Conservation (phyloP, 2,329 filamentous ascomycete species). For the Pyrenophora graminea region DNA sequence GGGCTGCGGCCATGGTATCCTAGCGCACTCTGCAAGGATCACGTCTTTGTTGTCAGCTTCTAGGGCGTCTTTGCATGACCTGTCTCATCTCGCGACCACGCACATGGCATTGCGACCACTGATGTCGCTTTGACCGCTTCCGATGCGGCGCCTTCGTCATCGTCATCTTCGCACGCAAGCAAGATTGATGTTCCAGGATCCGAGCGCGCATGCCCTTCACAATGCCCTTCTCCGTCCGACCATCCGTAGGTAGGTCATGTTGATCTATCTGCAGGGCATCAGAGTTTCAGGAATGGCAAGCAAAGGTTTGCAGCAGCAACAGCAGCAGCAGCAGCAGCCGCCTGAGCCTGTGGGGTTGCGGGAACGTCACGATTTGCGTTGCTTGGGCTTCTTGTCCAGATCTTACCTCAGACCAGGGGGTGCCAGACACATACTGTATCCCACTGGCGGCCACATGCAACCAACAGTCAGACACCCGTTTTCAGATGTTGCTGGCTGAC, state of each 20-base stretch:
- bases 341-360: constrained; percentile 12
- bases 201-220: neutral
- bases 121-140: neutral
- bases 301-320: constrained; percentile 4
- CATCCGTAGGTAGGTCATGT: neutral
- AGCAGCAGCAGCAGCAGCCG: no score
- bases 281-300: neutral
- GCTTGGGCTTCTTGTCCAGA: neutral
- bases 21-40: constrained; percentile 3
- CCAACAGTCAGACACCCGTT: neutral
- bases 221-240: constrained; percentile 5
- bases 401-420: neutral
- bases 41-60: constrained; percentile 1
- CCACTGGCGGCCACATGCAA: neutral
- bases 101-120: neutral
- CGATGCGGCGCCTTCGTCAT: neutral
- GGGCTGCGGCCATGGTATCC: no score
- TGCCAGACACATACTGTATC: no score
- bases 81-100: neutral
- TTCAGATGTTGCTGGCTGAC: no score
- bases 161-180: neutral
- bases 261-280: neutral
- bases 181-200: neutral
- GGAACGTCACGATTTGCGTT: constrained; percentile 9
- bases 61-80: neutral